Evolutionary conservation across 2,329 filamentous ascomycete species (phyloP), one percentile per base, ranked within the genome.

Genomic region (Xylaria hypoxylon): DNA sequence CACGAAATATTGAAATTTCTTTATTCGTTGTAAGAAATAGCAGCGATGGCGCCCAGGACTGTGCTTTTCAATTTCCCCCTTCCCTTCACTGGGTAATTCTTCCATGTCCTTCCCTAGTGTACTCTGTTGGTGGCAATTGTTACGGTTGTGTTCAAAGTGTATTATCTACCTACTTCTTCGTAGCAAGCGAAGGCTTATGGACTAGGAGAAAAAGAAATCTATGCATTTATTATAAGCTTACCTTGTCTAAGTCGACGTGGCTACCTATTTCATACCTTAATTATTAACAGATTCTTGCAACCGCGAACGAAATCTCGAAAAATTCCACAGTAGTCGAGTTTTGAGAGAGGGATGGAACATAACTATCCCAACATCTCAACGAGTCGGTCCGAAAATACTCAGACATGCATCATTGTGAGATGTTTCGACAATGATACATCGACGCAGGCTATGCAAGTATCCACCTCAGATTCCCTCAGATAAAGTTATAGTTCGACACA

Each of bases 401-500:
- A 55, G 52, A 42, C 52, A 55, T 55, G 35, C 52, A 55, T 44
- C 48, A 8, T 17, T 22, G 40, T 19, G 17, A 26, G 51, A 55
- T 35, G 40, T 17, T 7, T 19, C 8, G 50, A 3, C 3, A 52
- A 31, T 11, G n/a, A 17, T 19, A 7, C 28, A 19, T 31, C 10
- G n/a, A 17, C 7, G n/a, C 28, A 19, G 19, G 24, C 26, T 13
- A 38, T 22, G 56, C 11, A 50, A 17, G 45, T 22, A 50, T 24
- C 45, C 45, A 28, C 24, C 24, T 11, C 24, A n/a, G 45, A 50
- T 26, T 50, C 24, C 24, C 22, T 5, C 24, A 38, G 13, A 38
- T 38, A 38, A 11, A 38, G 35, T 38, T 38, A 38, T 38, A 38
- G 5, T 38, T 38, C 13, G 13, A 38, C 35, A 15, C 35, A 15